Percentiles rank a stretch among this genome's conserved stretches.
Evolutionary conservation across 108 stramenopile genomes (phyloP).

Genomic region (Mediolabrus comicus): DNA sequence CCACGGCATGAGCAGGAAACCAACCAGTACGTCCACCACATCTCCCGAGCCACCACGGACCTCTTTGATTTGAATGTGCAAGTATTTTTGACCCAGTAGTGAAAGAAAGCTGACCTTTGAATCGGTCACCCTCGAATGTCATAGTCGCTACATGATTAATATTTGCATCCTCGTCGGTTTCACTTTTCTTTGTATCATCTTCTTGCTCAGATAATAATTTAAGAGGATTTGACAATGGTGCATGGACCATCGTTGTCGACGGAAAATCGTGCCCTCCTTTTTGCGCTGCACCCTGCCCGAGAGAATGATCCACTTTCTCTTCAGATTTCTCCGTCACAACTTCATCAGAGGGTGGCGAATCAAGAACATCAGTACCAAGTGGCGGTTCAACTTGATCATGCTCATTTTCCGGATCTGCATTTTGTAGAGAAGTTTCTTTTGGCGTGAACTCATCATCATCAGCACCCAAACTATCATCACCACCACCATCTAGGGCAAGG

Average conservation of each 20-base stretch:
- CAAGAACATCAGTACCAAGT: neutral
- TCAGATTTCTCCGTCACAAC: neutral
- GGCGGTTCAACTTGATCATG: neutral
- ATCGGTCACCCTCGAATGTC: slow-evolving; percentile 37
- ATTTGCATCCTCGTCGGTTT: slow-evolving; percentile 37
- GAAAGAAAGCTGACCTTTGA: slow-evolving; percentile 47
- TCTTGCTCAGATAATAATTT: neutral
- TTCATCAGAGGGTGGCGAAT: neutral
- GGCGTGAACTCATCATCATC: neutral
- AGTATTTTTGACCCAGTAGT: slow-evolving; percentile 33
- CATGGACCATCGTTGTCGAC: slow-evolving; percentile 13
- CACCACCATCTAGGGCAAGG: neutral
- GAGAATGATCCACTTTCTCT: neutral
- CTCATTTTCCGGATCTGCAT: neutral
- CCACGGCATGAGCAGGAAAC: slow-evolving; percentile 44
- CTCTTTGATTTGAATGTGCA: slow-evolving; percentile 49
- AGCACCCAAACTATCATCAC: neutral
- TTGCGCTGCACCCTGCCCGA: neutral
- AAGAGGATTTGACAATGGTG: neutral
- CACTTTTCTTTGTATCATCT: neutral
- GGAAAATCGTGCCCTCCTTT: slow-evolving; percentile 20
- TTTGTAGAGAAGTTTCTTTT: neutral
- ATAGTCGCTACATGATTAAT: slow-evolving; percentile 43
- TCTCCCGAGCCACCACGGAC: slow-evolving; percentile 49
- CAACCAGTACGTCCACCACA: slow-evolving; percentile 44